Evolutionary conservation across 2,329 filamentous ascomycete genomes (phyloP).

Genomic region (Talaromyces albobiverticillius): DNA sequence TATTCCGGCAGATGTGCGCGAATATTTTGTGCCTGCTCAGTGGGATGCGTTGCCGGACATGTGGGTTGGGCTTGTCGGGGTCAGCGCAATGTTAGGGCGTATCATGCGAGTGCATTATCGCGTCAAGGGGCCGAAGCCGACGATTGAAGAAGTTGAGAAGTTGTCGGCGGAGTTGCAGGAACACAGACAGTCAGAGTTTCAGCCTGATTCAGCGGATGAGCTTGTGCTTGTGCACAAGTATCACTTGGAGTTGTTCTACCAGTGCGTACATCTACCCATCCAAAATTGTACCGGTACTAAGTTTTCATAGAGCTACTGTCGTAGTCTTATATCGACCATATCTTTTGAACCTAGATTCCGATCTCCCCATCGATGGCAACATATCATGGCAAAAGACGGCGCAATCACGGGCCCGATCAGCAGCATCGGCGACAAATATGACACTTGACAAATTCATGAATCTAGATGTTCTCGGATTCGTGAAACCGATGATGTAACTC

Average conservation of each 20-base stretch:
- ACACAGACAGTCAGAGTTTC: background rate
- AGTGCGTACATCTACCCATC: background rate
- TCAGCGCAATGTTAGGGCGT: background rate
- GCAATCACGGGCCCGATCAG: background rate
- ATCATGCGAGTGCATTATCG: constrained; percentile 1
- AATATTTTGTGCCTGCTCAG: background rate
- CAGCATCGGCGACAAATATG: constrained; percentile 3
- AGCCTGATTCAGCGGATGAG: background rate
- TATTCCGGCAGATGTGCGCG: background rate
- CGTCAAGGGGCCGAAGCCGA: background rate
- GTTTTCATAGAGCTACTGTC: background rate
- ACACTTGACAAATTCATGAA: constrained; percentile 2
- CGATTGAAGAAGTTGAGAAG: background rate
- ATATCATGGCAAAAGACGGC: background rate
- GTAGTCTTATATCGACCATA: background rate
- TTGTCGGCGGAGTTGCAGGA: background rate
- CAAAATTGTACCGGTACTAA: background rate
- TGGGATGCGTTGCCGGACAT: background rate
- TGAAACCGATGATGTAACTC: constrained; percentile 2
- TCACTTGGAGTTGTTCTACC: constrained; percentile 2
- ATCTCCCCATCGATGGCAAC: background rate
- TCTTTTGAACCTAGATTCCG: background rate
- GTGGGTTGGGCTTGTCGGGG: background rate
- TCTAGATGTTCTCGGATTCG: background rate
- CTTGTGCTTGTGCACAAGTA: constrained; percentile 2